Evolutionary conservation across 208 protist species (phyloP).

Genomic region (Leishmania martiniquensis): DNA sequence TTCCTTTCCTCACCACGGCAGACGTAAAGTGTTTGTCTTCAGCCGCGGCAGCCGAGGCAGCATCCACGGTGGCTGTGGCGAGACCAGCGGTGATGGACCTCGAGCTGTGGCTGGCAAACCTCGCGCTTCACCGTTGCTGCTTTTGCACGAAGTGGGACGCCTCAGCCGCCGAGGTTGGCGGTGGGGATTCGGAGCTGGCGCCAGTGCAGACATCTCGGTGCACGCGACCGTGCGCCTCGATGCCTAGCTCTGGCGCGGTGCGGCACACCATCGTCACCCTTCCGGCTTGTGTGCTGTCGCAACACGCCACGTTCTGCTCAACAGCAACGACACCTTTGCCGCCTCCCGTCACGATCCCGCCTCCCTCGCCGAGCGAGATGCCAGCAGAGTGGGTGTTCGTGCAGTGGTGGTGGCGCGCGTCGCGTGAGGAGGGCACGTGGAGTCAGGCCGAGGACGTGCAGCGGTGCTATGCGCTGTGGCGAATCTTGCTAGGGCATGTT

Average conservation of each 20-base stretch:
- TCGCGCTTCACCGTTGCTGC: slow-evolving; percentile 37
- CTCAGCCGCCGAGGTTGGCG: neutral
- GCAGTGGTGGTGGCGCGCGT: slow-evolving; percentile 29
- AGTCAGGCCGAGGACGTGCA: slow-evolving; percentile 10
- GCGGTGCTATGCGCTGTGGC: slow-evolving; percentile 30
- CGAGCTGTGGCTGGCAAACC: slow-evolving; percentile 23
- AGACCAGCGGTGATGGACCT: neutral
- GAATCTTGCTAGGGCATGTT: slow-evolving; percentile 13
- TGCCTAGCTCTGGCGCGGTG: slow-evolving; percentile 16
- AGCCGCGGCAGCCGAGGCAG: neutral
- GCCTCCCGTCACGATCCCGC: neutral
- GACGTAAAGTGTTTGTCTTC: slow-evolving; percentile 28
- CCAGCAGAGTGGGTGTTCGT: slow-evolving; percentile 12
- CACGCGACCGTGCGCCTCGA: neutral
- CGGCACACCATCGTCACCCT: slow-evolving; percentile 14
- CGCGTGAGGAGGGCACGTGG: neutral
- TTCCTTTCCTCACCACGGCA: slow-evolving; percentile 27
- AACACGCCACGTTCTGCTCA: neutral
- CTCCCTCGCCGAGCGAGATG: slow-evolving; percentile 5
- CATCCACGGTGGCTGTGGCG: neutral
- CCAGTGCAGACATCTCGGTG: neutral
- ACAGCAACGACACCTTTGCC: neutral
- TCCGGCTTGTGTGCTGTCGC: slow-evolving; percentile 19
- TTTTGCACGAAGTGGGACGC: slow-evolving; percentile 14
- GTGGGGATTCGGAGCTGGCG: neutral